Percentiles rank a stretch among this genome's conserved stretches.
Evolutionary conservation across 2,329 filamentous ascomycete genomes (phyloP).

Genomic region (Ophiobolus disseminans): DNA sequence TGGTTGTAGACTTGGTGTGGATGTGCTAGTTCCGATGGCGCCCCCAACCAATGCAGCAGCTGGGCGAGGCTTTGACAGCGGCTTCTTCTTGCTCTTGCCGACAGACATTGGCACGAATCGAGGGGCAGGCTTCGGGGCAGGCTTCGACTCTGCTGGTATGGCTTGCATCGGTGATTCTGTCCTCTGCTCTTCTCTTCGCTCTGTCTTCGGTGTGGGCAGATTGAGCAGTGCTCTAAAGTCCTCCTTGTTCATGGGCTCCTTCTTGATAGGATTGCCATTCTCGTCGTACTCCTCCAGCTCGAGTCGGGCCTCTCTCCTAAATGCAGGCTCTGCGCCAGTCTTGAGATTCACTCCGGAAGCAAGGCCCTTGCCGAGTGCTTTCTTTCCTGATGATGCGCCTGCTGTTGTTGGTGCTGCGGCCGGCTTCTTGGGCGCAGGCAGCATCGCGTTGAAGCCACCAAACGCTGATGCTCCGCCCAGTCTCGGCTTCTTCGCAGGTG

Average conservation of each 20-base stretch:
- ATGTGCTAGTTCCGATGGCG: constrained; percentile 3
- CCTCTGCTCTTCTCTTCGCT: constrained; percentile 39
- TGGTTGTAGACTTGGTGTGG: constrained; percentile 11
- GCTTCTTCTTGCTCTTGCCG: constrained; percentile 68
- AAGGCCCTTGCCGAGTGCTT: constrained; percentile 46
- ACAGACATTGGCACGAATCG: constrained; percentile 90
- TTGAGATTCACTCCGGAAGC: constrained; percentile 74
- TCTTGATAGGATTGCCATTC: constrained; percentile 41
- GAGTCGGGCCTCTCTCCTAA: constrained; percentile 67
- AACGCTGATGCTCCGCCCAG: constrained; percentile 70
- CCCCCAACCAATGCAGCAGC: constrained; percentile 3
- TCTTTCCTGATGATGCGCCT: constrained; percentile 39
- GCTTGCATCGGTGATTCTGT: background rate
- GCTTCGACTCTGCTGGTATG: constrained; percentile 56
- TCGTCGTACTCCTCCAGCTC: constrained; percentile 44
- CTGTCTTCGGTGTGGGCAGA: constrained; percentile 41
- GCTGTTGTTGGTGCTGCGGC: constrained; percentile 29
- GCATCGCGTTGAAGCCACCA: constrained; percentile 82
- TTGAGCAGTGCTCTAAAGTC: constrained; percentile 43
- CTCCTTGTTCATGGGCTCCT: constrained; percentile 38
- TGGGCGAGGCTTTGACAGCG: constrained; percentile 20
- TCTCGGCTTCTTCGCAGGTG: constrained; percentile 73
- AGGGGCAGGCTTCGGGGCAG: constrained; percentile 75
- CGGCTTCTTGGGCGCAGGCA: constrained; percentile 79
- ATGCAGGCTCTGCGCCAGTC: constrained; percentile 83